Evolutionary conservation across 1,284 basidiomycete species (phyloP).

Genomic region (Thecaphora thlaspeos): DNA sequence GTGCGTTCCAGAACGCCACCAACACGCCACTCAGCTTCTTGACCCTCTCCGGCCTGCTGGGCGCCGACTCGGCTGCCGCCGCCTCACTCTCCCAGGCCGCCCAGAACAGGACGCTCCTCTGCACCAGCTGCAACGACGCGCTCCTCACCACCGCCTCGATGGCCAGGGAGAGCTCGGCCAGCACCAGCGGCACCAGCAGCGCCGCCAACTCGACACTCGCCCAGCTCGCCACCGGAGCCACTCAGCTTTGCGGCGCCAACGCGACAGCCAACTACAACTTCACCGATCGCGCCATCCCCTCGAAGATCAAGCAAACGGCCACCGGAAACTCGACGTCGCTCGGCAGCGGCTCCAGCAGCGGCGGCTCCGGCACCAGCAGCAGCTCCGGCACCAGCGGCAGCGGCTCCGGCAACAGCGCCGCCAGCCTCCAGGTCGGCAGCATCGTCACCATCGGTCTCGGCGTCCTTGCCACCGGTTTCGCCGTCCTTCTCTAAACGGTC

Average conservation of each 20-base stretch:
- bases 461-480: conserved; percentile 19
- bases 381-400: conserved; percentile 1
- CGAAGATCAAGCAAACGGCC: conserved; percentile 19
- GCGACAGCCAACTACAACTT: no score
- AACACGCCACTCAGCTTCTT: conserved; percentile 8
- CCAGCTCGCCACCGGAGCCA: conserved; percentile 10
- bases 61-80: conserved; percentile 7
- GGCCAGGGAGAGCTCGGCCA: no score
- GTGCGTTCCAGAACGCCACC: conserved; percentile 18
- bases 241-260: conserved; percentile 12
- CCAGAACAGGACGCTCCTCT: conserved; percentile 27
- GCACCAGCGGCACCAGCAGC: no score
- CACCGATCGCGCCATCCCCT: conserved; percentile 20
- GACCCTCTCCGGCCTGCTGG: conserved; percentile 10
- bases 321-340: conserved; percentile 14
- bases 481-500: conserved; percentile 11
- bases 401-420: no score
- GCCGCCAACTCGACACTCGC: conserved; percentile 14
- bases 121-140: conserved; percentile 29
- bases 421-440: background rate
- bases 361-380: background rate
- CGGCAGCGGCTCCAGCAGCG: conserved; percentile 3
- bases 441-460: conserved; percentile 13
- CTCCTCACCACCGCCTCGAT: conserved; percentile 19
- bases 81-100: conserved; percentile 10